Percentiles rank a stretch among this genome's conserved stretches.
Conservation (phyloP, 2,329 filamentous ascomycete species). For the Trichoderma koningiopsis region DNA sequence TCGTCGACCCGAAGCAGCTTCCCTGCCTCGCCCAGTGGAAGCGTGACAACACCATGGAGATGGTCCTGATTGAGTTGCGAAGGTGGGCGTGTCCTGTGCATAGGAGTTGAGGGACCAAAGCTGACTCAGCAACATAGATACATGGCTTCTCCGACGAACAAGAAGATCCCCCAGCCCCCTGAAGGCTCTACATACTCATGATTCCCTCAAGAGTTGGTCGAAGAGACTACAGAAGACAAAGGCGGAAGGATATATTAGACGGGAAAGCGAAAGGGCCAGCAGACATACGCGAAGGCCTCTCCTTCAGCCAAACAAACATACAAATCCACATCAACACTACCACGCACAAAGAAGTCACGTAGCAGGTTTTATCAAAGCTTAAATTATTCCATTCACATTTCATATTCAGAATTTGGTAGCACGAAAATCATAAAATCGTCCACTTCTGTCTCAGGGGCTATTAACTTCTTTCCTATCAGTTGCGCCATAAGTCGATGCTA, state of each 20-base stretch:
- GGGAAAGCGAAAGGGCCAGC: slow-evolving; percentile 6
- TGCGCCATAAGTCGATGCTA: slow-evolving; percentile 7
- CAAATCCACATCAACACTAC: slow-evolving; percentile 1
- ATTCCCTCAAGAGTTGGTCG: slow-evolving; percentile 2
- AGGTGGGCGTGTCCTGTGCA: slow-evolving; percentile 53
- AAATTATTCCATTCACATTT: not conserved
- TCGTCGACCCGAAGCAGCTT: slow-evolving; percentile 82
- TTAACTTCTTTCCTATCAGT: not conserved
- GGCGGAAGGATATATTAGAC: not conserved
- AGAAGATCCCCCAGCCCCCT: slow-evolving; percentile 91
- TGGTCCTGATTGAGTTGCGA: slow-evolving; percentile 81
- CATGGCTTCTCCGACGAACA: slow-evolving; percentile 89
- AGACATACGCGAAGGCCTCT: not conserved
- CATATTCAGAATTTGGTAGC: slow-evolving; percentile 18
- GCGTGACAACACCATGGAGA: slow-evolving; percentile 93
- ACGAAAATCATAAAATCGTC: slow-evolving; percentile 20
- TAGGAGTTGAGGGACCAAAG: not conserved
- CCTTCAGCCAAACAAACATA: slow-evolving; percentile 2
- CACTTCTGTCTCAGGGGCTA: not conserved
- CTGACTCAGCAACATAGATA: slow-evolving; percentile 58
- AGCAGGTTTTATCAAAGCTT: slow-evolving; percentile 9
- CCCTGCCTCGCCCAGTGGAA: slow-evolving; percentile 89
- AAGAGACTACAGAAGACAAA: not conserved
- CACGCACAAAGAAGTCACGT: slow-evolving; percentile 13
- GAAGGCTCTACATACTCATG: slow-evolving; percentile 67